Evolutionary conservation across 768 basidiomycete species (phyloP).

Genomic region (Lactarius trivialis): DNA sequence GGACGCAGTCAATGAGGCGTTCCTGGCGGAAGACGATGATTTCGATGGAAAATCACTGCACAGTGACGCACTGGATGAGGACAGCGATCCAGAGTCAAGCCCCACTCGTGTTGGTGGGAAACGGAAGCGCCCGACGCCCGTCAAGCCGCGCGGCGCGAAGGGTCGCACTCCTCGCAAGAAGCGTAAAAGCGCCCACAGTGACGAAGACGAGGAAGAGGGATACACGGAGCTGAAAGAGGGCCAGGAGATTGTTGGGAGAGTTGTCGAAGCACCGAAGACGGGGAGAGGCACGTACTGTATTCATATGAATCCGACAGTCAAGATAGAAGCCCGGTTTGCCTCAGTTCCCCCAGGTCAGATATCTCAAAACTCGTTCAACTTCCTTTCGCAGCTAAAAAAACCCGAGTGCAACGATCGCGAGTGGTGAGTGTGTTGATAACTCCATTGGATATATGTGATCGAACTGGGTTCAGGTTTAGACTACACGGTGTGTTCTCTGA

Average conservation of each 20-base stretch:
- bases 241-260: constrained; percentile 63
- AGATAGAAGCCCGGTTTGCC: neutral
- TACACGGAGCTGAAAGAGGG: constrained; percentile 48
- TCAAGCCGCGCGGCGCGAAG: constrained; percentile 17
- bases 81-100: constrained; percentile 21
- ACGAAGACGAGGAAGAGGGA: constrained; percentile 38
- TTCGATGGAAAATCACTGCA: constrained; percentile 29
- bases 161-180: constrained; percentile 21
- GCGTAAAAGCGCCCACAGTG: constrained; percentile 29
- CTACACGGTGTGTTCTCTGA: constrained; percentile 48
- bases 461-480: constrained; percentile 57
- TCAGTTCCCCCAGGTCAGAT: constrained; percentile 79
- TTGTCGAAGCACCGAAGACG: constrained; percentile 75
- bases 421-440: constrained; percentile 44
- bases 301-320: neutral
- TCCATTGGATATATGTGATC: neutral
- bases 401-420: constrained; percentile 78
- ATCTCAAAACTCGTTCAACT: constrained; percentile 80
- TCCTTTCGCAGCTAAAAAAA: constrained; percentile 60
- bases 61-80: constrained; percentile 35
- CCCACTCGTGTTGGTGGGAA: constrained; percentile 20
- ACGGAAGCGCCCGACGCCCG: constrained; percentile 26
- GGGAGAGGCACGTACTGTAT: constrained; percentile 55
- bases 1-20: neutral
- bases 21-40: constrained; percentile 26